These are phyloP conservation scores for Bimuria novae-zelandiae DNA, from an alignment of 2,329 filamentous ascomycete species.

Conservation along the genomic window DNA sequence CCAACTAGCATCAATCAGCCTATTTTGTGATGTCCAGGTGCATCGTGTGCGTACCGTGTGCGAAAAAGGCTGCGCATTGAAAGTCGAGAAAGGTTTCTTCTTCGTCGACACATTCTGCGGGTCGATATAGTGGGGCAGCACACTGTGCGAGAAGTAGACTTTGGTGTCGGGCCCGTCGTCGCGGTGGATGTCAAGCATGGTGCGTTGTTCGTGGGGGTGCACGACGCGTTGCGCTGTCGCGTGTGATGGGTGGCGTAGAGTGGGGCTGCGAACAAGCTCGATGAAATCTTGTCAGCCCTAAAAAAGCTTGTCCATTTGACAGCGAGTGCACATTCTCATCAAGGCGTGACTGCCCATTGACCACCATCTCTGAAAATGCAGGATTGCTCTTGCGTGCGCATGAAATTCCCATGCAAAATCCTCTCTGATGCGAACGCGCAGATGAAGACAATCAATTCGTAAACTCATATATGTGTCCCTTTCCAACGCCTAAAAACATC, in stretches of 20 bases:
- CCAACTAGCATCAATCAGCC: constrained; percentile 53
- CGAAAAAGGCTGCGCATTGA: constrained; percentile 68
- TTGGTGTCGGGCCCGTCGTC: constrained; percentile 56
- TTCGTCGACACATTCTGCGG: constrained; percentile 60
- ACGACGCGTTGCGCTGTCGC: neutral
- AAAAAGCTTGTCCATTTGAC: too few species aligned
- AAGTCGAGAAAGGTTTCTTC: constrained; percentile 74
- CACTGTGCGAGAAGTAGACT: constrained; percentile 74
- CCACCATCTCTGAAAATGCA: too few species aligned
- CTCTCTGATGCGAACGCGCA: neutral
- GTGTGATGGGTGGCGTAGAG: neutral
- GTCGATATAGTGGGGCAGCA: constrained; percentile 70
- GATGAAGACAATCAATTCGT: neutral
- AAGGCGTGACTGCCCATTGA: too few species aligned
- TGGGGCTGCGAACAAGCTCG: neutral
- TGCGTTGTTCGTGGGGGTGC: neutral
- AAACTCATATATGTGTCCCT: neutral
- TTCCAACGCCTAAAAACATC: neutral
- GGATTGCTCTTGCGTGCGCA: too few species aligned
- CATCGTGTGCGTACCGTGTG: constrained; percentile 67
- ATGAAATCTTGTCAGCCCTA: too few species aligned
- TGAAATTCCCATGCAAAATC: too few species aligned
- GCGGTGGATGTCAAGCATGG: constrained; percentile 44
- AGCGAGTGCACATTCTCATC: too few species aligned
- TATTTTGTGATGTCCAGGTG: neutral